phyloP scores from a whole-genome alignment of 2,329 filamentous ascomycete species.

The Colletotrichum sp. region DNA sequence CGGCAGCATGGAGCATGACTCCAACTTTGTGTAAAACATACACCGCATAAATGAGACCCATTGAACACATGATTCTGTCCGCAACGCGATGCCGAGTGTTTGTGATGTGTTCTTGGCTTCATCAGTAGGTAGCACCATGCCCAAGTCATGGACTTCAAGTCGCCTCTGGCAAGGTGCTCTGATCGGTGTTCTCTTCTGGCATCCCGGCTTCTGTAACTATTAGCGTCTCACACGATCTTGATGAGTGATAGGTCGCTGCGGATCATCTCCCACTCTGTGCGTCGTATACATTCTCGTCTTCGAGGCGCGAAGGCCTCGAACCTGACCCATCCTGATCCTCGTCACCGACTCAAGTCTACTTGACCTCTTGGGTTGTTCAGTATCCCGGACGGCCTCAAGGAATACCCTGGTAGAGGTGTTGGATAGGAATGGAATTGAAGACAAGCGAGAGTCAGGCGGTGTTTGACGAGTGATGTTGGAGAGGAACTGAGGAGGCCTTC shows the following conservation, averaged over 20 bases:
- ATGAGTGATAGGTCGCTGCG: too few species aligned
- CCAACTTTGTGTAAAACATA: slow-evolving; percentile 21
- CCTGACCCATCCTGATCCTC: background rate
- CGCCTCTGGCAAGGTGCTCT: background rate
- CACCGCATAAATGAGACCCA: slow-evolving; percentile 21
- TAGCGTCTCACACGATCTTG: background rate
- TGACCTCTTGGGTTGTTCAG: background rate
- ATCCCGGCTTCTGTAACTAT: too few species aligned
- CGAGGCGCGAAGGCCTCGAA: background rate
- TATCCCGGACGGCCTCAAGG: rapidly evolving
- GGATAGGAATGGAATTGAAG: background rate
- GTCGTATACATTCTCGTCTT: background rate
- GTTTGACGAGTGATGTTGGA: background rate
- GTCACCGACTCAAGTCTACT: background rate
- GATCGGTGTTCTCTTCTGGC: too few species aligned
- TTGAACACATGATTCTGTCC: slow-evolving; percentile 1
- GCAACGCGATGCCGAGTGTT: background rate
- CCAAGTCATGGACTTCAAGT: background rate
- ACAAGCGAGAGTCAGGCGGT: background rate
- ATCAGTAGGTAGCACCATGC: rapidly evolving
- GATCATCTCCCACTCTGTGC: background rate
- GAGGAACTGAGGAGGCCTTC: background rate
- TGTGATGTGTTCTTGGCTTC: background rate
- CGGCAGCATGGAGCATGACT: slow-evolving; percentile 22
- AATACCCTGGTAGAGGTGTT: background rate